These are phyloP conservation scores for Ophiocordyceps camponoti-floridani DNA, from an alignment of 2,329 filamentous ascomycete genomes.

Conservation along the genomic window DNA sequence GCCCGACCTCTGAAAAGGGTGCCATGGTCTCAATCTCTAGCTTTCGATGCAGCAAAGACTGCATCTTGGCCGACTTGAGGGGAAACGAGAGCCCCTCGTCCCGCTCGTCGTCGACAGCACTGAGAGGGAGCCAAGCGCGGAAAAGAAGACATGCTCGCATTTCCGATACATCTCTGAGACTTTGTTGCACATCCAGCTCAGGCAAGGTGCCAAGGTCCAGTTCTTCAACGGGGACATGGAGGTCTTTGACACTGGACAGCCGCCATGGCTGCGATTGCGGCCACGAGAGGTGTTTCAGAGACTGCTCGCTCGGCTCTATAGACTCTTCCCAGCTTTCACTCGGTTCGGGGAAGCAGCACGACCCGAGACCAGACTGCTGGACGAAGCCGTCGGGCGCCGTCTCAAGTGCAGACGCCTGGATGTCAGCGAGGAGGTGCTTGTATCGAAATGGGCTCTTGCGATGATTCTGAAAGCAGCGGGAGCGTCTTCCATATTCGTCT, in stretches of 20 bases:
- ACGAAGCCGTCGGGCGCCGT: constrained; percentile 5
- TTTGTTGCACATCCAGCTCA: constrained; percentile 7
- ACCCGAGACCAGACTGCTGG: constrained; percentile 6
- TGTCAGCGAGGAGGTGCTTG: constrained; percentile 5
- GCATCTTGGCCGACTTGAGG: constrained; percentile 5
- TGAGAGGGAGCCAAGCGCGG: constrained; percentile 13
- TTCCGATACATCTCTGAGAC: constrained; percentile 5
- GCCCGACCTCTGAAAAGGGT: neutral
- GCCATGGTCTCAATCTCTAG: constrained; percentile 8
- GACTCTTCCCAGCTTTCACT: constrained; percentile 3
- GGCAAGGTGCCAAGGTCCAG: constrained; percentile 9
- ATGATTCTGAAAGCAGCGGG: constrained; percentile 11
- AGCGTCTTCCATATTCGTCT: constrained; percentile 9
- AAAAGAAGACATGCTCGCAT: constrained; percentile 7
- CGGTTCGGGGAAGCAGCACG: constrained; percentile 4
- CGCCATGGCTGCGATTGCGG: neutral
- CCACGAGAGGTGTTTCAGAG: neutral
- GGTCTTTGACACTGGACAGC: neutral
- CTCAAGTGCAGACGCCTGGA: constrained; percentile 5
- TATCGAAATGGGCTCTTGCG: constrained; percentile 10
- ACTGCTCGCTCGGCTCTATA: neutral
- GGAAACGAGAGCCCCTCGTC: constrained; percentile 13
- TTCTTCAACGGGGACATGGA: constrained; percentile 7
- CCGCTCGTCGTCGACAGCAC: constrained; percentile 4
- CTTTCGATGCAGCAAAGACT: constrained; percentile 9